Evolutionary conservation across 257 asterid species (phyloP).

Genomic region (Solanum raphanifolium): DNA sequence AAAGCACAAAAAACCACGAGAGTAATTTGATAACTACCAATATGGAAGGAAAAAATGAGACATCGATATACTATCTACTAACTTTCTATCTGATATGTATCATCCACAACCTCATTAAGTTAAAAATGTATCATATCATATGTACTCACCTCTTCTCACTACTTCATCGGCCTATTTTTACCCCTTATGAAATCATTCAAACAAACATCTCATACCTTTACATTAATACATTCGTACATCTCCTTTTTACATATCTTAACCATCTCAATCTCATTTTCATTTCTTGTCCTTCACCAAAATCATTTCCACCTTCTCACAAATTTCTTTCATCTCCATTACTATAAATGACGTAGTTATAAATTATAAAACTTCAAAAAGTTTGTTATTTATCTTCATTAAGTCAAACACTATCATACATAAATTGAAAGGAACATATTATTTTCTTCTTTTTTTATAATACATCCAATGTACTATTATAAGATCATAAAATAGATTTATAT

Average conservation of each 20-base stretch:
- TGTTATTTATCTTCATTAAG: not conserved
- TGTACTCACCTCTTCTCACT: too few relatives aligned
- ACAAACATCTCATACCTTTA: too few relatives aligned
- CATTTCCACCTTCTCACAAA: not conserved
- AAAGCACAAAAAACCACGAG: too few relatives aligned
- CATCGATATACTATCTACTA: too few relatives aligned
- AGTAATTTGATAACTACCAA: too few relatives aligned
- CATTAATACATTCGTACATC: fast-evolving
- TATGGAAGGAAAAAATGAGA: not conserved
- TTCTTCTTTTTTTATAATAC: not conserved
- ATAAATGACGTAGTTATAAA: not conserved
- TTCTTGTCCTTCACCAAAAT: not conserved
- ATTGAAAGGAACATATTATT: not conserved
- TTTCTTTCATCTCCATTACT: not conserved
- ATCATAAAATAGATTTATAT: not conserved
- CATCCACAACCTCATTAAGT: too few relatives aligned
- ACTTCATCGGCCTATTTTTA: too few relatives aligned
- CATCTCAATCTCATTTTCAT: too few relatives aligned
- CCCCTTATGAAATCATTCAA: too few relatives aligned
- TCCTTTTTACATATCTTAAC: not conserved
- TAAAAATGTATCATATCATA: not conserved
- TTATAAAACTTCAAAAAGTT: not conserved
- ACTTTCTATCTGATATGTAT: too few relatives aligned
- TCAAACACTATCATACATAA: not conserved
- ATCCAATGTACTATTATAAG: not conserved